Base-by-base conservation (phyloP, 2,329 filamentous ascomycete genomes). In the Grosmannia serpens region DNA sequence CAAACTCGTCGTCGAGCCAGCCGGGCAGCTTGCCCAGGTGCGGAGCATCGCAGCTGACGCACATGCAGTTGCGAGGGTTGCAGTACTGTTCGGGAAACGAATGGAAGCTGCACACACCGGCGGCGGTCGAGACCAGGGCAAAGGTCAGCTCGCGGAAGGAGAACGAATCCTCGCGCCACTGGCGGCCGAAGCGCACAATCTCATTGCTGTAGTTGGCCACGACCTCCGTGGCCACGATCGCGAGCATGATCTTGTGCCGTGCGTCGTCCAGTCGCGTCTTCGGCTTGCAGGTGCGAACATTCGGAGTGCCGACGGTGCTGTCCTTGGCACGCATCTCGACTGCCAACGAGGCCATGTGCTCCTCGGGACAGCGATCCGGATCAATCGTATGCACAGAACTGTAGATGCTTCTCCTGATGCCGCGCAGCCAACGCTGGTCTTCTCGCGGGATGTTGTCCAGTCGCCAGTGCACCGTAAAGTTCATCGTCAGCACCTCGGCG, bases 71-170 rank as follows among this genome's bases (percentile, higher is more conserved):
- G 41, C 51, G 51, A 38, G 56, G 56, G 41, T 50, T n/a, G 51
- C 41, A 58, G 26, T 24, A 2, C n/a, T 17, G 27, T 2, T 1
- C 3, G 38, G 26, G 27, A 13, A 50, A 54, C 22, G 51, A 54
- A 29, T 20, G 17, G 31, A 58, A 58, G 4, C 4, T 26, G 33
- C 24, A n/a, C 29, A 20, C 11, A n/a, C 52, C 46, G n/a, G 59
- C 35, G 4, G 56, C 47, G n/a, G 55, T 7, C 3, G 59, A 58
- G 2, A 60, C 47, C 6, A 60, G 13, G 24, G 59, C 53, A 46
- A 49, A 60, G 5, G 33, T 29, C 6, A 60, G 38, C 56, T 60
- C 59, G 17, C 59, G 56, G 20, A 60, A 58, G 2, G 55, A 24
- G 3, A 56, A 8, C 26, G n/a, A 22, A 1, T 52, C n/a, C 10